phyloP scores from a whole-genome alignment of 2,329 filamentous ascomycete species.

The Fusarium euwallaceae region DNA sequence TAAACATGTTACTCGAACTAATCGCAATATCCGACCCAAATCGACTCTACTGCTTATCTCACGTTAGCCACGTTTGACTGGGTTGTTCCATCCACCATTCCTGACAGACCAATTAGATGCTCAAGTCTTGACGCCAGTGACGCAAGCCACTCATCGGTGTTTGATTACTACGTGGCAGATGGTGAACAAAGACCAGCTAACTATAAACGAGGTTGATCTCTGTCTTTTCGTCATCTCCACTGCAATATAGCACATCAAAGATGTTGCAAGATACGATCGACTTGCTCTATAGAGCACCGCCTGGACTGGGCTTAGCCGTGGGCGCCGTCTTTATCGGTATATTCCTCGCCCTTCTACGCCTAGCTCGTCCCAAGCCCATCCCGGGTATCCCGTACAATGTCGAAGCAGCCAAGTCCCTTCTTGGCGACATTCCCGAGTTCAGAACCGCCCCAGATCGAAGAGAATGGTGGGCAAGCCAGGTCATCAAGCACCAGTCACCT shows the following conservation, averaged over 20 bases:
- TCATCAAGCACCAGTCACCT: constrained; percentile 23
- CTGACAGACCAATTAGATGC: background rate
- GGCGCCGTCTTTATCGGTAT: background rate
- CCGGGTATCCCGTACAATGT: constrained; percentile 31
- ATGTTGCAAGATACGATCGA: constrained; percentile 10
- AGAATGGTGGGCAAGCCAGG: constrained; percentile 26
- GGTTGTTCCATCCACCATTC: background rate
- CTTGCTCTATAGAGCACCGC: background rate
- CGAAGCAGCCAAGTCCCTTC: constrained; percentile 23
- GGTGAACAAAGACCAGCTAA: background rate
- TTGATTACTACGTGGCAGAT: background rate
- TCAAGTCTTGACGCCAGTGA: background rate
- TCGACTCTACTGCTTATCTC: background rate
- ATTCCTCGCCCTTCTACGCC: background rate
- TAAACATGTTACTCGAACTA: background rate
- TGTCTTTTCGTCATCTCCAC: background rate
- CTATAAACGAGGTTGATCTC: background rate
- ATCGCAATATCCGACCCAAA: background rate
- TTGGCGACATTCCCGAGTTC: constrained; percentile 33
- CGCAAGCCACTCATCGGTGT: background rate
- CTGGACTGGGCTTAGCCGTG: background rate
- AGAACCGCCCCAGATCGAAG: constrained; percentile 7
- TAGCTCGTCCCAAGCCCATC: constrained; percentile 28
- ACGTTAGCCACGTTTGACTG: background rate
- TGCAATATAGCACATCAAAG: background rate